Base-by-base conservation (phyloP, 139 green algal species). In the Haematococcus lacustris region DNA sequence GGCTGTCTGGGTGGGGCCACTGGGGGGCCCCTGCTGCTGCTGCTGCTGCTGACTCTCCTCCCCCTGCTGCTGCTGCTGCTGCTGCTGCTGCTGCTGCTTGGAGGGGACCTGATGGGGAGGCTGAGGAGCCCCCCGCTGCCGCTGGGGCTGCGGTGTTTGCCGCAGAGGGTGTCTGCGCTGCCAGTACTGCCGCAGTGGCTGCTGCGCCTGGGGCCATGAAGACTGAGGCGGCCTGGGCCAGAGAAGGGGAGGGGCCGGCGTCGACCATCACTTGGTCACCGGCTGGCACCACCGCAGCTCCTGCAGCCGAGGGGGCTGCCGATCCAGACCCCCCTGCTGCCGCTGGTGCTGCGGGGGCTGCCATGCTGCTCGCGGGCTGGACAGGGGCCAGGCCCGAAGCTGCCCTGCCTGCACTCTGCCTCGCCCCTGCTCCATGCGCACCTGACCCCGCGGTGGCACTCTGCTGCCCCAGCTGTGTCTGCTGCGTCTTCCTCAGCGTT, bases 401-500 rank as follows among this genome's bases (percentile, higher is more conserved):
- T 57, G 68, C 68, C 25, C 70, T 72, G 38, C 71, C 61, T 34
- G 38, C 75, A 67, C 63, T 61, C 43, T 32, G 50, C 9, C 7
- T 17, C 2, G 21, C 37, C 38, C 38, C 74, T 2, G 70, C 60
- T 1, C 35, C 74, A 34, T 43, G 53, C 2, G 50, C 50, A n/a
- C 6, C 64, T 34, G 50, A 9, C 35, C 26, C 43, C 4, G 30
- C 62, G 9, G 51, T 30, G 2, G n/a, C 71, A 13, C 51, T 40
- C 51, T 74, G 59, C 28, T 40, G 38, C 51, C 51, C 51, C 65
- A 69, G 66, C 65, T 73, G 65, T 38, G 47, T 13, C 39, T 60
- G 23, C 47, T 76, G 72, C 38, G 34, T 63, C 63, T 38, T 80
- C 43, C 62, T 68, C 68, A 93, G 86, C 26, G 71, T 71, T 69